phyloP scores from a whole-genome alignment of 176 grass and related monocot genomes.

The Ensete ventricosum region DNA sequence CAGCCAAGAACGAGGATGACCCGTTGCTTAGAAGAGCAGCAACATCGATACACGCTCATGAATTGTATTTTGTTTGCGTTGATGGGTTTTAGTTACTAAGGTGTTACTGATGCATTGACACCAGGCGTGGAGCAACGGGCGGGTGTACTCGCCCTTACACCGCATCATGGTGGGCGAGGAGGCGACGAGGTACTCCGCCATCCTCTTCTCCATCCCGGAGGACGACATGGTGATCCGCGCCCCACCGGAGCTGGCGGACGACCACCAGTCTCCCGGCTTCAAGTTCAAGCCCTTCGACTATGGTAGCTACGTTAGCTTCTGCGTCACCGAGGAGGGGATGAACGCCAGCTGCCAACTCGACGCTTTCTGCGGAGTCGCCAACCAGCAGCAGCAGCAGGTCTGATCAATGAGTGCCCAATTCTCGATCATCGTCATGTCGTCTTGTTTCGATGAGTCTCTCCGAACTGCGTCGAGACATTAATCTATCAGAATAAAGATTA shows the following conservation, averaged over 20 bases:
- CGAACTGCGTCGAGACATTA: no score
- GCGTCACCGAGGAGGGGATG: constrained; percentile 39
- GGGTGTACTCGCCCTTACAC: constrained; percentile 46
- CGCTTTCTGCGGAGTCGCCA: constrained; percentile 30
- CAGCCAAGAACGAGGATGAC: no score
- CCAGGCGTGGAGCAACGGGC: constrained; percentile 66
- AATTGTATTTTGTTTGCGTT: background rate
- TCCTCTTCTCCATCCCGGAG: constrained; percentile 44
- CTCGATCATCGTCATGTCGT: no score
- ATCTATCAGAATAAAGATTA: no score
- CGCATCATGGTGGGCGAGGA: constrained; percentile 34
- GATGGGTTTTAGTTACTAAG: no score
- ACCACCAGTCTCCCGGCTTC: constrained; percentile 25
- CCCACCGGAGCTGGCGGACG: constrained; percentile 41
- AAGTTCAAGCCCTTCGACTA: constrained; percentile 33
- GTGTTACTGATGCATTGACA: no score
- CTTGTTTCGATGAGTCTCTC: no score
- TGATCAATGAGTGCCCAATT: no score
- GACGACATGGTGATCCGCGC: constrained; percentile 4
- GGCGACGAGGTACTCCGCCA: constrained; percentile 40
- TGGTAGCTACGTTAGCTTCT: constrained; percentile 33
- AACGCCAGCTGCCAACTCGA: constrained; percentile 37
- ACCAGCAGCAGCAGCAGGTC: no score
- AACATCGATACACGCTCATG: no score
- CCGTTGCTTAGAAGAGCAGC: no score